Base-by-base conservation (phyloP, 2,329 filamentous ascomycete species). In the Helotiales sp. region DNA sequence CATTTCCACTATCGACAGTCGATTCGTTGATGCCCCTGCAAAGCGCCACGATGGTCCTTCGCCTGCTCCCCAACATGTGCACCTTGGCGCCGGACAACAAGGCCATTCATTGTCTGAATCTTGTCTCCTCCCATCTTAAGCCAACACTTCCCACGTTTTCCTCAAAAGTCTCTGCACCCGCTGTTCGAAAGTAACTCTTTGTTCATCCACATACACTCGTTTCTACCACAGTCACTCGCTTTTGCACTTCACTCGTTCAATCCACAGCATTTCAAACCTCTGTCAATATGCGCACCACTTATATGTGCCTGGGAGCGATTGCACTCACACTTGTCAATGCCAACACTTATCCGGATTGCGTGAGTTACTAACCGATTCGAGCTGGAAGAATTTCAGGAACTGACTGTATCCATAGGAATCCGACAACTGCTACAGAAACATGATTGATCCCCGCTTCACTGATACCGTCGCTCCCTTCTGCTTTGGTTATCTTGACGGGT, bases 361-460 rank as follows among this genome's bases (percentile, higher is more conserved):
- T 74, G 69, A 24, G 72, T 69, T 30, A 26, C 10, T 7, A 20
- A n/a, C 10, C 17, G 4, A n/a, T 10, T 43, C 8, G 4, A 43
- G 20, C 4, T 4, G 20, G 20, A 20, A 43, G 2, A n/a, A n/a
- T n/a, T 6, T 20, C 40, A 43, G 40, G 2, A 4, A 20, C 40
- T 43, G 17, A 43, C 17, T 43, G 40, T n/a, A n/a, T n/a, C 17
- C 4, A n/a, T 32, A 74, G 72, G 70, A 74, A n/a, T 62, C 64
- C 2, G 71, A 72, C 65, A 77, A 78, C 74, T 80, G 78, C 75
- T 80, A 79, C 71, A 73, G 75, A 69, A 77, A 80, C 69, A 61
- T 80, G 61, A 72, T 76, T 64, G 76, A 80, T 68, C 11, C 69
- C 1, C 76, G 77, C 62, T 78, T 78, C 69, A 71, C 72, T 49